Evolutionary conservation across 23 red algal genomes (phyloP), one percentile per base, ranked within the genome.

Genomic region (Chondrus crispus): DNA sequence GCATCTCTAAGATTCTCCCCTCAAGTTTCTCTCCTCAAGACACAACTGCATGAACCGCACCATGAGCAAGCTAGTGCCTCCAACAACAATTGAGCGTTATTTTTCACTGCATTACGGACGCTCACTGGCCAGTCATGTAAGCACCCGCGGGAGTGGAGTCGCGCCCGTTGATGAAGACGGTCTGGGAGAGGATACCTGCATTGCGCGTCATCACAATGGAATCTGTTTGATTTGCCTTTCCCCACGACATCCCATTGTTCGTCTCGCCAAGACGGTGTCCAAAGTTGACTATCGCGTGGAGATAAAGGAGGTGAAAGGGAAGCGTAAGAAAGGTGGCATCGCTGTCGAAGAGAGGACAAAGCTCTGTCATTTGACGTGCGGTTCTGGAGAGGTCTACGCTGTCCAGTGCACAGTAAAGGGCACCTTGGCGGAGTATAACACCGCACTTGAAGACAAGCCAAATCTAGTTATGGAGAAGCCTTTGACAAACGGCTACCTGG

Each of bases 121-220:
- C 16, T 47, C 54, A 41, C 73, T 81, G 35, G 92, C 92, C 18
- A 26, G 79, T 14, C 55, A 62, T n/a, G n/a, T n/a, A n/a, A n/a
- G n/a, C n/a, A n/a, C 4, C 62, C 4, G 62, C 13, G 30, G 62
- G 37, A 9, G 62, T 36, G 8, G 62, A 68, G 62, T 30, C 62
- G 12, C 62, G 32, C 62, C 62, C 62, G 30, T 6, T 55, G n/a
- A n/a, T n/a, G n/a, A n/a, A 37, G n/a, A n/a, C n/a, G n/a, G n/a
- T n/a, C n/a, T n/a, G 22, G 91, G 91, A 46, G 84, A 87, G 40
- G 95, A 97, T 68, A 38, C 87, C 48, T 84, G 85, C 58, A 40
- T 97, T 35, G 84, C 84, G 29, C 83, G 92, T 38, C 95, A 97
- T 39, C 87, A 88, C 71, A 97, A 97, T 66, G 85, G 87, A 8